These are phyloP conservation scores for Fusarium setosum DNA, from an alignment of 2,329 filamentous ascomycete genomes.

Conservation along the genomic window DNA sequence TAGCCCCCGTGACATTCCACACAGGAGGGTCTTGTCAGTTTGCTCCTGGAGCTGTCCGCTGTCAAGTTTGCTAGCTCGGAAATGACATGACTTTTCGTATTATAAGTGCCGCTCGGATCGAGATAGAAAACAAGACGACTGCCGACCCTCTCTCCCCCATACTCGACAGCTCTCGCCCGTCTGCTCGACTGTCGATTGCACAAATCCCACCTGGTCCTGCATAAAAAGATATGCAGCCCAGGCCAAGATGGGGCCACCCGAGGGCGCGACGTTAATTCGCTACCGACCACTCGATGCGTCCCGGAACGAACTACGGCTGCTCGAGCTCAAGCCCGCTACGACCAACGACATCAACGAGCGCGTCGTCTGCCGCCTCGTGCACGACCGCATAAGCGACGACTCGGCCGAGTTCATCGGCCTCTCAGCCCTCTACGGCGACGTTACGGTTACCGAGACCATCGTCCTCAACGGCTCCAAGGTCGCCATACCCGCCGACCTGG, in stretches of 20 bases:
- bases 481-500: slow-evolving; percentile 26
- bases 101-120: too few species aligned
- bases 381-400: slow-evolving; percentile 30
- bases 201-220: slow-evolving; percentile 5
- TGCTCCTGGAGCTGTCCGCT: too few species aligned
- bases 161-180: too few species aligned
- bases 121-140: not conserved
- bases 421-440: slow-evolving; percentile 35
- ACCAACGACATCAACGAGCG: slow-evolving; percentile 34
- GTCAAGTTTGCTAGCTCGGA: too few species aligned
- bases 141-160: not conserved
- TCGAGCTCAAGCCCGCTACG: slow-evolving; percentile 34
- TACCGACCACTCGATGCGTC: slow-evolving; percentile 31
- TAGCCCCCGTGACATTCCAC: too few species aligned
- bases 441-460: slow-evolving; percentile 33
- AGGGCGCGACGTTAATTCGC: slow-evolving; percentile 33
- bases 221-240: slow-evolving; percentile 16
- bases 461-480: slow-evolving; percentile 26
- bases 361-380: slow-evolving; percentile 34
- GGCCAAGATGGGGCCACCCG: slow-evolving; percentile 26
- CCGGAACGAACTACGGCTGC: slow-evolving; percentile 29
- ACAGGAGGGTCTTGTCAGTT: too few species aligned
- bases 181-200: too few species aligned
- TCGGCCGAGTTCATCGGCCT: slow-evolving; percentile 37
- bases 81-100: too few species aligned